Base-by-base conservation (phyloP, 2,329 filamentous ascomycete species). In the Aspergillus glaucus region DNA sequence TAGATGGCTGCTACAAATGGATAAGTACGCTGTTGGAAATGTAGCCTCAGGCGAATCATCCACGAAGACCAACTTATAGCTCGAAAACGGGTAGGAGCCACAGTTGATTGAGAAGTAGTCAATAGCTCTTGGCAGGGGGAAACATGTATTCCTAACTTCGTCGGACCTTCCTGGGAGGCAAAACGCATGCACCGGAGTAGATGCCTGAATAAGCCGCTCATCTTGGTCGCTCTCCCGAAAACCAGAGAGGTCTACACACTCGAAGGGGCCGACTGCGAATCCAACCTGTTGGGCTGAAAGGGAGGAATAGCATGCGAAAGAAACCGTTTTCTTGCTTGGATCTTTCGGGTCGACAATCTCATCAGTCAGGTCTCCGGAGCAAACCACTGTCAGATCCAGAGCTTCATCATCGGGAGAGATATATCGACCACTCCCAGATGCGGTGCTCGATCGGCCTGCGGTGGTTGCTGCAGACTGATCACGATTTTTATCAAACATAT, bases 181-280 rank as follows among this genome's bases (percentile, higher is more conserved):
- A 67, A 94, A 98, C 6, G 86, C 93, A 59, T 94, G 84, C 3
- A 98, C 81, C 55, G 92, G 90, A 54, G 95, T 82, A 0, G 91
- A 90, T 62, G 89, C 94, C 55, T 86, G 83, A 3, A 89, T 89
- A 47, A 98, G 80, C 65, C 91, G 89, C 58, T 94, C 89, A 62
- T 96, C 91, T 56, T 95, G 88, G 57, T 94, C 89, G 53, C 89
- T 88, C 42, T 91, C 88, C 45, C 94, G 84, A 60, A 88, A 95
- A 58, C 92, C 87, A 2, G 88, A 86, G 4, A 98, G 76, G 62
- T 96, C 88, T 46, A 97, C 85, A 57, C 92, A 86, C 67, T 97
- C 90, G 64, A 98, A 98, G 0, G 94, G 93, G 0, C 94, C 93
- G 48, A 97, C 81, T 2, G 90, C 88, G 66, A 98, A 95, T 4